phyloP scores from a whole-genome alignment of 2,329 filamentous ascomycete species.

The Lojkania enalia region DNA sequence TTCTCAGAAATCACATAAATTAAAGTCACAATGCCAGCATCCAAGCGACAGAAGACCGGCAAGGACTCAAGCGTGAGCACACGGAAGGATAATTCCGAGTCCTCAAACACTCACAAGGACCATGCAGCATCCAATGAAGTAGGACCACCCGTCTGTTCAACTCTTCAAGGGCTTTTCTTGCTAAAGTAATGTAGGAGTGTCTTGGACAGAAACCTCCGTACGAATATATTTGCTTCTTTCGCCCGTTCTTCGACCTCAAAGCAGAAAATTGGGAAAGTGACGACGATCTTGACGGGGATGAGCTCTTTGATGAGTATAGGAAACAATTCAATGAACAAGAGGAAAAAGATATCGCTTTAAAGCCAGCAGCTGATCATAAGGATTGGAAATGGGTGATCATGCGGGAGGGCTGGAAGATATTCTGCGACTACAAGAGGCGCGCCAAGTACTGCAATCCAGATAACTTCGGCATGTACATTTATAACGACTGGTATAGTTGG shows the following conservation, averaged over 20 bases:
- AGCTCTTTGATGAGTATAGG: slow-evolving; percentile 5
- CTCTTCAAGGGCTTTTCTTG: too few relatives aligned
- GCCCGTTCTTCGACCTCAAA: slow-evolving; percentile 5
- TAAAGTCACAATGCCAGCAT: slow-evolving; percentile 1
- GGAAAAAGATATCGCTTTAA: slow-evolving; percentile 7
- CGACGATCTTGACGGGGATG: slow-evolving; percentile 7
- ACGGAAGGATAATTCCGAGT: background rate
- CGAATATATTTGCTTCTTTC: slow-evolving; percentile 9
- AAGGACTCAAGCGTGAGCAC: background rate
- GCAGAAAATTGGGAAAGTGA: slow-evolving; percentile 3
- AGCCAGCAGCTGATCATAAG: slow-evolving; percentile 9
- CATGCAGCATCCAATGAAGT: too few relatives aligned
- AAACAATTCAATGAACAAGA: slow-evolving; percentile 13
- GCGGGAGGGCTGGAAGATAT: slow-evolving; percentile 17
- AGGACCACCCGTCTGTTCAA: too few relatives aligned
- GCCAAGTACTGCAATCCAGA: slow-evolving; percentile 22
- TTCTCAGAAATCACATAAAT: background rate
- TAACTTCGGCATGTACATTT: slow-evolving; percentile 21
- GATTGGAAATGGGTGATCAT: slow-evolving; percentile 28
- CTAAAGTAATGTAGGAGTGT: too few relatives aligned
- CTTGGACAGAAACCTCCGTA: background rate
- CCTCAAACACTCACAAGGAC: background rate
- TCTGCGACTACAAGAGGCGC: slow-evolving; percentile 2
- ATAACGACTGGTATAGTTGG: slow-evolving; percentile 19
- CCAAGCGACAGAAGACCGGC: slow-evolving; percentile 2